Evolutionary conservation across 2,329 filamentous ascomycete species (phyloP), one percentile per base, ranked within the genome.

Genomic region (Diaporthe nobilis): DNA sequence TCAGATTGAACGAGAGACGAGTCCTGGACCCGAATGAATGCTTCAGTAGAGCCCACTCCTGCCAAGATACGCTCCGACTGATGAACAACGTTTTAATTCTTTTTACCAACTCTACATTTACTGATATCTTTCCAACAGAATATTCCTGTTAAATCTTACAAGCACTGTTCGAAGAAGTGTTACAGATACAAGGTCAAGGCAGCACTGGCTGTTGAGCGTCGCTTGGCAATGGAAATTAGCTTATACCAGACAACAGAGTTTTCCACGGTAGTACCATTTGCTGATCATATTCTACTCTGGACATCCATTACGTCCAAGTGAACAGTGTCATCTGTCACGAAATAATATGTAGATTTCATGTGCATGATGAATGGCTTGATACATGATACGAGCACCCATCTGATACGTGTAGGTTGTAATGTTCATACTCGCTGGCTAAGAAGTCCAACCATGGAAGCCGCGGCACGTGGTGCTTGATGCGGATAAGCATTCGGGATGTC

Each of bases 401-500:
- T n/a, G 9, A 58, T 28, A 25, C n/a, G 15, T 7, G 7, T 17
- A n/a, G 37, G 12, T 1, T 44, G n/a, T 7, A 25, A 13, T 25
- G 28, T 0, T 34, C 15, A 20, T 51, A 13, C 31, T 37, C n/a
- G n/a, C 22, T 25, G 31, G 4, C 31, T n/a, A 42, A 68, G 47
- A 53, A 37, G 12, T 2, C 6, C 13, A 17, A 17, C 10, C 22
- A 22, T 13, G 15, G 17, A 39, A 39, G 22, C 3, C n/a, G 28
- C 47, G 13, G 65, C 13, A 13, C 8, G 15, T n/a, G 17, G 25
- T 53, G 34, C 65, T 70, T 70, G 34, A 42, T 55, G 34, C n/a
- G 31, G 13, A 20, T 28, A 70, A 55, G 65, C 65, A 55, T 55
- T 39, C n/a, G 34, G 31, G 34, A 70, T 68, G 15, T 55, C 15